Evolutionary conservation across 1,284 basidiomycete species (phyloP).

Genomic region (Stygiomarasmius scandens): DNA sequence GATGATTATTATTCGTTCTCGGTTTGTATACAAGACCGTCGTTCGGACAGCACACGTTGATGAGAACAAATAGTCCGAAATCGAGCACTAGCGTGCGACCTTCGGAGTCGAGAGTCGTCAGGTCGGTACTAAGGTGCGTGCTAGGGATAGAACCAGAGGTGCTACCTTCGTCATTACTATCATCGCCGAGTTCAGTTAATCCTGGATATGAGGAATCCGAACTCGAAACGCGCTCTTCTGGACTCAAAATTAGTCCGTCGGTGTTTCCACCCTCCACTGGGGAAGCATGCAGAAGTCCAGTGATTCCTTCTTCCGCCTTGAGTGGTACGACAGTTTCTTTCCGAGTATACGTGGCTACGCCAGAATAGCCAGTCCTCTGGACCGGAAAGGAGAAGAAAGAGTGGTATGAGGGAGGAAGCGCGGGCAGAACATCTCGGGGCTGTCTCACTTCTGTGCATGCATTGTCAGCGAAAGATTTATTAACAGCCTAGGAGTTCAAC

Average conservation of each 20-base stretch:
- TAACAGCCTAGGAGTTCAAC: slow-evolving; percentile 14
- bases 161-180: slow-evolving; percentile 31
- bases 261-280: neutral
- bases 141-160: slow-evolving; percentile 13
- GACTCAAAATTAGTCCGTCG: slow-evolving; percentile 39
- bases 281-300: slow-evolving; percentile 61
- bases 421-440: slow-evolving; percentile 68
- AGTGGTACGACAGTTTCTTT: slow-evolving; percentile 52
- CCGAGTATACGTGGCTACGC: slow-evolving; percentile 85
- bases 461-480: too few relatives aligned
- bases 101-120: slow-evolving; percentile 73
- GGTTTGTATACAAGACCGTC: slow-evolving; percentile 79
- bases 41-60: slow-evolving; percentile 97
- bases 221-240: slow-evolving; percentile 59
- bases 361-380: slow-evolving; percentile 83
- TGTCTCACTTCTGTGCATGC: slow-evolving; percentile 81
- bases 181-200: slow-evolving; percentile 27
- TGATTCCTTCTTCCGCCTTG: slow-evolving; percentile 89
- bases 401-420: slow-evolving; percentile 73
- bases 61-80: slow-evolving; percentile 91
- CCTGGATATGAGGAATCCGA: slow-evolving; percentile 47
- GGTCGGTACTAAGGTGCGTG: slow-evolving; percentile 33
- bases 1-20: slow-evolving; percentile 41
- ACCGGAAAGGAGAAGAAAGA: slow-evolving; percentile 87
- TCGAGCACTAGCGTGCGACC: slow-evolving; percentile 83